These are phyloP conservation scores for Daldinia caldariorum DNA, from an alignment of 495 filamentous ascomycete genomes.

Conservation along the genomic window DNA sequence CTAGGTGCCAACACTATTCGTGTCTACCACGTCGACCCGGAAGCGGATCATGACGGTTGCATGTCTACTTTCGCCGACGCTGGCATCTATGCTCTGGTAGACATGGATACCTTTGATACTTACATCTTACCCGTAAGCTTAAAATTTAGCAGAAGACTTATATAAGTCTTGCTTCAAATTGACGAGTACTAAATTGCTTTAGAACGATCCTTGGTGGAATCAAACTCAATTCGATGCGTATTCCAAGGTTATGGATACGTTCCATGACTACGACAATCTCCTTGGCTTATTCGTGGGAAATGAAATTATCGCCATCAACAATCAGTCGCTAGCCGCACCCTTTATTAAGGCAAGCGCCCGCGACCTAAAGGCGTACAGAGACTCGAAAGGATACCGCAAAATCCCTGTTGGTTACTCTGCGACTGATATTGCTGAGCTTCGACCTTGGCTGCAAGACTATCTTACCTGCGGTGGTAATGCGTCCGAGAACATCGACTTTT, in stretches of 20 bases:
- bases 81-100: conserved; percentile 84
- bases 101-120: conserved; percentile 85
- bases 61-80: conserved; percentile 73
- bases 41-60: conserved; percentile 73
- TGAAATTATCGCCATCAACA: conserved; percentile 74
- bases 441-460: conserved; percentile 90
- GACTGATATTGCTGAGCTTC: conserved; percentile 82
- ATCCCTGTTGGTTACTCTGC: conserved; percentile 91
- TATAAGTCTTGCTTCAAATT: conserved; percentile 27
- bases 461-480: conserved; percentile 76
- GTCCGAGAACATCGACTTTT: conserved; percentile 82
- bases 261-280: conserved; percentile 80
- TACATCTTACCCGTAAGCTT: conserved; percentile 74
- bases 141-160: conserved; percentile 48
- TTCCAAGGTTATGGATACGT: conserved; percentile 77
- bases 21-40: conserved; percentile 85
- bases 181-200: conserved; percentile 25
- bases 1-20: conserved; percentile 87
- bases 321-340: conserved; percentile 74
- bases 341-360: conserved; percentile 83
- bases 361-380: conserved; percentile 84
- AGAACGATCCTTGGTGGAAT: conserved; percentile 73
- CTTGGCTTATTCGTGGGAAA: conserved; percentile 89
- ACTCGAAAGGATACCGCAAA: conserved; percentile 79
- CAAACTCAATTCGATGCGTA: conserved; percentile 72